A percentile compares a stretch with the other conserved stretches of the same genome.
These are phyloP conservation scores for Echites panduratus DNA, from an alignment of 257 asterid species.

Conservation along the genomic window DNA sequence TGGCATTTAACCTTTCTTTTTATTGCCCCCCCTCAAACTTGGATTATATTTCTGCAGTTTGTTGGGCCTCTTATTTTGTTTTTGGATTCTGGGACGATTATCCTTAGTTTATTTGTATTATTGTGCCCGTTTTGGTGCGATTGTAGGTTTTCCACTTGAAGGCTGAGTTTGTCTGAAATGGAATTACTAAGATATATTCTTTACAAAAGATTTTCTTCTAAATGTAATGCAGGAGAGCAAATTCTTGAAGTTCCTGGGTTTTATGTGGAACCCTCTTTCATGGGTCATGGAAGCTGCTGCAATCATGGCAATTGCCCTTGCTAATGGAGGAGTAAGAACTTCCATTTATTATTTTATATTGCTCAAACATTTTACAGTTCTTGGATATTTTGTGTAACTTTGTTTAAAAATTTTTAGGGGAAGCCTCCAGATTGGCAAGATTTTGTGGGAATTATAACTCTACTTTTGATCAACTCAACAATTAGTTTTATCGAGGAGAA, in stretches of 20 bases:
- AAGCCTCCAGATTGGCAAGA: slow-evolving; percentile 99
- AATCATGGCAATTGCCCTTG: slow-evolving; percentile 97
- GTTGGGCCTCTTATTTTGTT: not conserved
- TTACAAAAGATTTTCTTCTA: not conserved
- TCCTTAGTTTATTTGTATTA: not conserved
- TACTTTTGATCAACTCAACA: slow-evolving; percentile 86
- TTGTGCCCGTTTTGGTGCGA: not conserved
- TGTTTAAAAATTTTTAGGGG: slow-evolving; percentile 41
- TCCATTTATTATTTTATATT: slow-evolving; percentile 9
- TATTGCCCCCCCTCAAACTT: slow-evolving; percentile 5
- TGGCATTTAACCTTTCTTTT: not conserved
- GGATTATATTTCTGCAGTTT: slow-evolving; percentile 14
- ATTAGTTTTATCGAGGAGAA: slow-evolving; percentile 96
- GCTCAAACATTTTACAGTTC: not conserved
- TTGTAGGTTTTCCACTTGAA: not conserved
- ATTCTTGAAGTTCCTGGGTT: slow-evolving; percentile 79
- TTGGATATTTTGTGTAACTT: slow-evolving; percentile 6
- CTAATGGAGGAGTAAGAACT: slow-evolving; percentile 89
- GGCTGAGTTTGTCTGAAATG: not conserved
- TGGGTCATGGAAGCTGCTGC: slow-evolving; percentile 99
- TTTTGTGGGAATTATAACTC: slow-evolving; percentile 86
- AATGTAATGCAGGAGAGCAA: slow-evolving; percentile 79
- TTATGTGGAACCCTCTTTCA: slow-evolving; percentile 99
- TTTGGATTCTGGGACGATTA: not conserved
- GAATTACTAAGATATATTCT: not conserved